Evolutionary conservation across 495 filamentous ascomycete genomes (phyloP).

Genomic region (Penicillium pancosmium): DNA sequence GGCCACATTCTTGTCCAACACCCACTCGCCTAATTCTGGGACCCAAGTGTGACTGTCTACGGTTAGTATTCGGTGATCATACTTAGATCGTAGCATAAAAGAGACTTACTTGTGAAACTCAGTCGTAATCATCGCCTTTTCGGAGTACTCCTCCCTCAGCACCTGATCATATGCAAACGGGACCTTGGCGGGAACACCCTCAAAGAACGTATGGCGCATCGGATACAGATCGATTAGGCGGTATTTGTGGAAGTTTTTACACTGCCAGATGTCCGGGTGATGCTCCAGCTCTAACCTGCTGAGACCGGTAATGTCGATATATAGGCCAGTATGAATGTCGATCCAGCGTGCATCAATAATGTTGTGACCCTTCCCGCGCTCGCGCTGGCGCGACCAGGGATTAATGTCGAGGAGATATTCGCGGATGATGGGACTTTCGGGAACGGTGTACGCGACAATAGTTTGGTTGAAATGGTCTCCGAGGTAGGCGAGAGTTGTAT

Average conservation of each 20-base stretch:
- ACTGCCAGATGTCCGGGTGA: slow-evolving; percentile 69
- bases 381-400: slow-evolving; percentile 61
- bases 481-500: slow-evolving; percentile 62
- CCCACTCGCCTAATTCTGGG: slow-evolving; percentile 36
- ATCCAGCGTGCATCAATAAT: slow-evolving; percentile 89
- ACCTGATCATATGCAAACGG: slow-evolving; percentile 63
- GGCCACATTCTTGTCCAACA: slow-evolving; percentile 28
- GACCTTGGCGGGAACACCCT: slow-evolving; percentile 62
- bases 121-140: slow-evolving; percentile 51
- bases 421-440: slow-evolving; percentile 38
- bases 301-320: slow-evolving; percentile 86
- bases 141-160: slow-evolving; percentile 61
- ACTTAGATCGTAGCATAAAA: neutral
- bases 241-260: slow-evolving; percentile 82
- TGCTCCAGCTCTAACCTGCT: slow-evolving; percentile 63
- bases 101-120: slow-evolving; percentile 56
- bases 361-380: slow-evolving; percentile 68
- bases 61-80: slow-evolving; percentile 13
- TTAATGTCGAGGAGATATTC: slow-evolving; percentile 80
- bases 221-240: slow-evolving; percentile 54
- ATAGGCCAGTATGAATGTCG: slow-evolving; percentile 74
- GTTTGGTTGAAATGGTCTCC: slow-evolving; percentile 67
- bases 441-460: slow-evolving; percentile 57
- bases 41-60: slow-evolving; percentile 38
- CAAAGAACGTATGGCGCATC: slow-evolving; percentile 59